A percentile compares a stretch with the other conserved stretches of the same genome.
These are phyloP conservation scores for Helminthosporium solani DNA, from an alignment of 2,329 filamentous ascomycete species.

Conservation along the genomic window DNA sequence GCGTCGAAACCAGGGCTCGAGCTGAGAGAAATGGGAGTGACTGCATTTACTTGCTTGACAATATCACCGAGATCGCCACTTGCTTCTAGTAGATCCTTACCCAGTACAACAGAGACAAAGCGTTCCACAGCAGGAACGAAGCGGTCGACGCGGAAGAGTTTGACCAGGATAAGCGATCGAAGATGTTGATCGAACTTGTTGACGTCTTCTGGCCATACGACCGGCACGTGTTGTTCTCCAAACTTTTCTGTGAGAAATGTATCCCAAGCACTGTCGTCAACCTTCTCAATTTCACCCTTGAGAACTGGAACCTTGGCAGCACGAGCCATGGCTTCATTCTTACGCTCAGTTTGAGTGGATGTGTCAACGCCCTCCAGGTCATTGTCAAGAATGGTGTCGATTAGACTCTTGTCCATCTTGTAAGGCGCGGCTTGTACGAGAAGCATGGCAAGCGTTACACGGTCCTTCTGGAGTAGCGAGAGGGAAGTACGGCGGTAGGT, in stretches of 20 bases:
- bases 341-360: conserved; percentile 65
- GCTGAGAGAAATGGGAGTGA: conserved; percentile 83
- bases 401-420: conserved; percentile 85
- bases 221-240: conserved; percentile 80
- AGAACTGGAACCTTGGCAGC: conserved; percentile 71
- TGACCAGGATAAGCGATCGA: conserved; percentile 82
- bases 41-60: conserved; percentile 78
- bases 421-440: conserved; percentile 95
- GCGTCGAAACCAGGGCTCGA: conserved; percentile 97
- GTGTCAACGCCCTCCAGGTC: conserved; percentile 75
- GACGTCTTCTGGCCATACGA: conserved; percentile 66
- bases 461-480: conserved; percentile 88
- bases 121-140: conserved; percentile 90
- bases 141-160: conserved; percentile 91
- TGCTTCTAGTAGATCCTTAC: conserved; percentile 75
- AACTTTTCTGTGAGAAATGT: conserved; percentile 82
- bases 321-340: conserved; percentile 67
- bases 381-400: conserved; percentile 83
- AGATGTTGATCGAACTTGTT: conserved; percentile 74
- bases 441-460: conserved; percentile 90
- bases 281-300: conserved; percentile 67
- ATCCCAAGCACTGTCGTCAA: conserved; percentile 69
- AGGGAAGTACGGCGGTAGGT: conserved; percentile 93
- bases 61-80: conserved; percentile 84
- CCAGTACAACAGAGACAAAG: conserved; percentile 87